A percentile compares a stretch with the other conserved stretches of the same genome.
phyloP scores from a whole-genome alignment of 805 yeast species.

The Zygoascus bituminiphila region DNA sequence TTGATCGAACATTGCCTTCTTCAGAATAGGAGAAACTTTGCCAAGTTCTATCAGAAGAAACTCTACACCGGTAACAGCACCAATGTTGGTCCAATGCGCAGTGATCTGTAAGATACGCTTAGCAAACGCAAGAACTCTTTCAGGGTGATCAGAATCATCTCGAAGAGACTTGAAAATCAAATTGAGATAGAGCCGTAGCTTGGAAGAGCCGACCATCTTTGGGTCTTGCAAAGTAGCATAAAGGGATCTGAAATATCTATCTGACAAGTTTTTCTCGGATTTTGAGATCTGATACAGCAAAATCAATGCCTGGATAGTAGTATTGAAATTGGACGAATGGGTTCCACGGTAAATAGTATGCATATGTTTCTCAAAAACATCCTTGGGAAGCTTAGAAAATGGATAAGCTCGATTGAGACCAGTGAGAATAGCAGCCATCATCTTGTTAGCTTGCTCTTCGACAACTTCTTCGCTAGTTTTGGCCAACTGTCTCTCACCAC shows the following conservation, averaged over 20 bases:
- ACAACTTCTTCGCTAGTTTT: slow-evolving; percentile 26
- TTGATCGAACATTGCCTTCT: slow-evolving; percentile 10
- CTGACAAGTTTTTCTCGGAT: slow-evolving; percentile 36
- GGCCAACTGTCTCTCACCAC: slow-evolving; percentile 39
- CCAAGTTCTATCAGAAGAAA: slow-evolving; percentile 63
- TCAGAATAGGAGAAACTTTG: slow-evolving; percentile 52
- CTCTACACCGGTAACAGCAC: slow-evolving; percentile 79
- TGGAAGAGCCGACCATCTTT: slow-evolving; percentile 76
- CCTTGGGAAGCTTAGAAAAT: slow-evolving; percentile 63
- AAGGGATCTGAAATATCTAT: slow-evolving; percentile 73
- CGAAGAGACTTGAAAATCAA: slow-evolving; percentile 76
- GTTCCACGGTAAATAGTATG: slow-evolving; percentile 83
- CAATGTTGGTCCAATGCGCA: slow-evolving; percentile 77
- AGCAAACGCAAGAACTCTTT: slow-evolving; percentile 78
- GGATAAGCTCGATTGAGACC: slow-evolving; percentile 97
- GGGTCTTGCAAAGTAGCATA: slow-evolving; percentile 86
- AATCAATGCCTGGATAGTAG: slow-evolving; percentile 85
- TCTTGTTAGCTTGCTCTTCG: slow-evolving; percentile 72
- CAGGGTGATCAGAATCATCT: slow-evolving; percentile 45
- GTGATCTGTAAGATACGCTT: slow-evolving; percentile 85
- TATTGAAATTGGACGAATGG: slow-evolving; percentile 88
- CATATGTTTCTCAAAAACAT: slow-evolving; percentile 61
- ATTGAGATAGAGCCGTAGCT: slow-evolving; percentile 86
- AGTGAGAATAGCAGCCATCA: slow-evolving; percentile 84
- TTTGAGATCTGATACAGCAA: slow-evolving; percentile 73